Conservation (phyloP, 1,139 yeast species). For the Protomyces inouyei region DNA sequence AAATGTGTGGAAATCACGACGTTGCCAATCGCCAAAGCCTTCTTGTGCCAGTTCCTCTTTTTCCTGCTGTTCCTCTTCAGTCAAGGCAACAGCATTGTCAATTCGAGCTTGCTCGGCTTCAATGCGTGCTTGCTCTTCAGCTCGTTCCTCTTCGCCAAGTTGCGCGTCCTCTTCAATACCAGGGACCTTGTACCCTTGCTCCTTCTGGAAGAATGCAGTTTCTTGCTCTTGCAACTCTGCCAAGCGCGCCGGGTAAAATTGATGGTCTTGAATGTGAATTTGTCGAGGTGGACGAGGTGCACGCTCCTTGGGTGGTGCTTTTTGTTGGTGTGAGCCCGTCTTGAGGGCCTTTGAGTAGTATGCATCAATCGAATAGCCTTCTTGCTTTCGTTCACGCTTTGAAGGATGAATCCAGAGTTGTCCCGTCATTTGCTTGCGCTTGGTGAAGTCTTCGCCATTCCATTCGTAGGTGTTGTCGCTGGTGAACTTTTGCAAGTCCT, state of each 20-base stretch:
- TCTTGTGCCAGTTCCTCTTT: slow-evolving; percentile 58
- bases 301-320: slow-evolving; percentile 42
- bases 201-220: slow-evolving; percentile 68
- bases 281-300: slow-evolving; percentile 47
- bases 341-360: slow-evolving; percentile 76
- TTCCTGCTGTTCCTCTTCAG: slow-evolving; percentile 64
- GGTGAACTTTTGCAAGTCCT: slow-evolving; percentile 84
- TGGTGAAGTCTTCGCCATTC: slow-evolving; percentile 93
- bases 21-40: slow-evolving; percentile 76
- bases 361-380: slow-evolving; percentile 78
- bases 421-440: slow-evolving; percentile 47
- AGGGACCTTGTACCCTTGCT: slow-evolving; percentile 65
- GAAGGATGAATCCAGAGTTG: slow-evolving; percentile 77
- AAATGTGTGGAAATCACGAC: slow-evolving; percentile 83
- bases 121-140: slow-evolving; percentile 39
- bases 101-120: slow-evolving; percentile 62
- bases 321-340: slow-evolving; percentile 36
- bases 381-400: slow-evolving; percentile 84
- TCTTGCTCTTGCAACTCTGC: slow-evolving; percentile 68
- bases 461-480: slow-evolving; percentile 93
- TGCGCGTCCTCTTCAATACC: slow-evolving; percentile 61
- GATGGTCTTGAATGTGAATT: slow-evolving; percentile 62
- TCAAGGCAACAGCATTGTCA: slow-evolving; percentile 63
- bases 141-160: slow-evolving; percentile 50
- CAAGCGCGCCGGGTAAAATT: slow-evolving; percentile 69